Conservation (phyloP, 345 rosid species). For the Physaria fendleri region DNA sequence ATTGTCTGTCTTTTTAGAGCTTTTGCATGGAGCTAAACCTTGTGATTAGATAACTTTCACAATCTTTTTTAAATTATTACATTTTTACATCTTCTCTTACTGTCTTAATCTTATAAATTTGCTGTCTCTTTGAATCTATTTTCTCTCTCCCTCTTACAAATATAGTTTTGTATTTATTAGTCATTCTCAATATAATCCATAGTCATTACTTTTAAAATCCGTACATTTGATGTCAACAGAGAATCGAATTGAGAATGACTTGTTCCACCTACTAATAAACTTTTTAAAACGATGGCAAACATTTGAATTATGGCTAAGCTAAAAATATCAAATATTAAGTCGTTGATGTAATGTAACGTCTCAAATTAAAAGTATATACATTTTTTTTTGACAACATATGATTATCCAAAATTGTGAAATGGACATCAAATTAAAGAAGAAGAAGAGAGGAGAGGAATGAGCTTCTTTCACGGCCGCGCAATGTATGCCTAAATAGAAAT, state of each 20-base stretch:
- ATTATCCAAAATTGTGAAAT: not conserved
- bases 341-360: not conserved
- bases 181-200: constrained; percentile 1
- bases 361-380: not conserved
- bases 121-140: not conserved
- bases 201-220: constrained; percentile 14
- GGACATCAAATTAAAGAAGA: not conserved
- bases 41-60: not conserved
- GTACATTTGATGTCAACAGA: constrained; percentile 7
- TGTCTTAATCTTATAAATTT: not conserved
- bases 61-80: not conserved
- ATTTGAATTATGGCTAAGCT: not conserved
- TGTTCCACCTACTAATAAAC: constrained; percentile 9
- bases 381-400: not conserved
- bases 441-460: constrained; percentile 19
- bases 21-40: not conserved
- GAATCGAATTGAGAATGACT: constrained; percentile 27
- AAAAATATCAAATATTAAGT: not conserved
- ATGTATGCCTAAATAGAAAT: constrained; percentile 32
- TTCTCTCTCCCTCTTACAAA: not conserved
- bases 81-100: not conserved
- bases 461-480: constrained; percentile 35
- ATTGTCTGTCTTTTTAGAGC: constrained; percentile 9
- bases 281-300: not conserved
- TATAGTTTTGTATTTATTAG: not conserved